Percentiles rank a stretch among this genome's conserved stretches.
Evolutionary conservation across 129 eudicot genomes (phyloP).

Genomic region (Solidago caesia): DNA sequence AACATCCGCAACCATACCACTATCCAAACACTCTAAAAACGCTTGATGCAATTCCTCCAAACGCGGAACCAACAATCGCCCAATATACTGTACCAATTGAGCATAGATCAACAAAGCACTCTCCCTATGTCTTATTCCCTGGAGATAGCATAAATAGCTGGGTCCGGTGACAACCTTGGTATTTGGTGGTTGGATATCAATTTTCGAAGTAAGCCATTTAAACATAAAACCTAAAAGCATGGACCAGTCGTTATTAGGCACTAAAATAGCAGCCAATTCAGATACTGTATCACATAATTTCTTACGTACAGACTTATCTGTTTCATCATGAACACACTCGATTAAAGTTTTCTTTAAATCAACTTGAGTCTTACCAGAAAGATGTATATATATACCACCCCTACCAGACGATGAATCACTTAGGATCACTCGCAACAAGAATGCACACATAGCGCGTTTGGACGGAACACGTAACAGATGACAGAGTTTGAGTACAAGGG

Average conservation of each 20-base stretch:
- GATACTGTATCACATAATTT: slow-evolving; percentile 87
- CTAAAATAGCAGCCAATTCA: slow-evolving; percentile 60
- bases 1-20: slow-evolving; percentile 55
- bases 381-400: no score
- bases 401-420: no score
- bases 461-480: no score
- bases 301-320: slow-evolving; percentile 50
- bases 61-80: slow-evolving; percentile 55
- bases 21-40: slow-evolving; percentile 49
- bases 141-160: no score
- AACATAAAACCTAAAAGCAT: slow-evolving; percentile 84
- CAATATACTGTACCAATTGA: slow-evolving; percentile 76
- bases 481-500: no score
- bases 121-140: slow-evolving; percentile 62
- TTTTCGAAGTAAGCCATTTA: slow-evolving; percentile 64
- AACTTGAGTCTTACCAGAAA: slow-evolving; percentile 36
- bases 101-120: slow-evolving; percentile 75
- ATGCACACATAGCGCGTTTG: no score
- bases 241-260: slow-evolving; percentile 76
- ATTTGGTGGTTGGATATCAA: no score
- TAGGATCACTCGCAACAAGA: no score
- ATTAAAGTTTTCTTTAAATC: slow-evolving; percentile 50
- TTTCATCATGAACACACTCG: slow-evolving; percentile 37
- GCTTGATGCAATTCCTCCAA: slow-evolving; percentile 66
- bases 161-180: no score